phyloP scores from a whole-genome alignment of 306 rosid genomes.

The Oxytropis ochrocephala region DNA sequence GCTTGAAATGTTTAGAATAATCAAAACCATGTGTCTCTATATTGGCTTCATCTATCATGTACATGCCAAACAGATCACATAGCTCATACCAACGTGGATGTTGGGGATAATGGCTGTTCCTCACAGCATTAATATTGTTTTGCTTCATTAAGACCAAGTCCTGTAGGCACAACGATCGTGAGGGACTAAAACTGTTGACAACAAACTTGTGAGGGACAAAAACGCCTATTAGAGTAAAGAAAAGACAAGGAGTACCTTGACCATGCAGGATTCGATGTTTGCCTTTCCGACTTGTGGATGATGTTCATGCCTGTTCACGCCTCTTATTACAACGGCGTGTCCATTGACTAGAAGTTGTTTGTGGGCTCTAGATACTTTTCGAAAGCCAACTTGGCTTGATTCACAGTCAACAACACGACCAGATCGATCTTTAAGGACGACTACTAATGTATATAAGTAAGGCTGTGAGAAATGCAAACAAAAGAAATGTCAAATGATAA shows the following conservation, averaged over 20 bases:
- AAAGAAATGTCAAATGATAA: constrained; percentile 2
- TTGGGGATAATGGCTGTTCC: constrained; percentile 99
- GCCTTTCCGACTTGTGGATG: constrained; percentile 95
- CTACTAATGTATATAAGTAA: constrained; percentile 70
- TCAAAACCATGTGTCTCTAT: constrained; percentile 93
- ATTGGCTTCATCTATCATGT: constrained; percentile 98
- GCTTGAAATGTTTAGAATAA: constrained; percentile 58
- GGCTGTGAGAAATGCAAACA: constrained; percentile 53
- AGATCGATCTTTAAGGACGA: constrained; percentile 63
- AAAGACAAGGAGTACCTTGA: constrained; percentile 47
- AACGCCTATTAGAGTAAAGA: too few relatives aligned
- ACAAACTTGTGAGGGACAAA: too few relatives aligned
- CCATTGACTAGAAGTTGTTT: constrained; percentile 94
- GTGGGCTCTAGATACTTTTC: constrained; percentile 66
- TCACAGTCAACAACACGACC: constrained; percentile 77
- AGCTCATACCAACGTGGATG: constrained; percentile 97
- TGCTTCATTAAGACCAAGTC: constrained; percentile 92
- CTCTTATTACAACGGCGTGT: constrained; percentile 68
- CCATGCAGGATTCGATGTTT: constrained; percentile 90
- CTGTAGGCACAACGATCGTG: constrained; percentile 36
- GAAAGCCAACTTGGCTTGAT: constrained; percentile 74
- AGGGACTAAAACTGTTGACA: too few relatives aligned
- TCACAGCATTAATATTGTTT: constrained; percentile 84
- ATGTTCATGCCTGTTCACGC: constrained; percentile 96
- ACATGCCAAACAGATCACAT: constrained; percentile 90